phyloP scores from a whole-genome alignment of 2,329 filamentous ascomycete genomes.

The Parafenestella ontariensis region DNA sequence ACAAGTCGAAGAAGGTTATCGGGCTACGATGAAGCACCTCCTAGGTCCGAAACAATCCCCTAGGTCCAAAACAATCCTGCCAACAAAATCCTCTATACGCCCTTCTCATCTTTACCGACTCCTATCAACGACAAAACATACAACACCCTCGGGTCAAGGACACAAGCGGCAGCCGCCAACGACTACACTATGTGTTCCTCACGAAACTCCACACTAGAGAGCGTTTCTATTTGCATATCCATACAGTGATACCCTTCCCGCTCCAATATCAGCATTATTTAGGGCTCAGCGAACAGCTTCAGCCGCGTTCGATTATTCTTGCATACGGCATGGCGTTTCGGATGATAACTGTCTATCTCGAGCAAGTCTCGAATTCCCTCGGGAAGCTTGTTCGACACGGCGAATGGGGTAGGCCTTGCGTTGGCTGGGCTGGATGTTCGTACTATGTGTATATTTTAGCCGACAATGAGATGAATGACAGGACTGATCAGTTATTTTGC shows the following conservation, averaged over 20 bases:
- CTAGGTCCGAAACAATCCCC: not conserved
- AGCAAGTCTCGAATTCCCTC: conserved; percentile 4
- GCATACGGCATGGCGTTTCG: conserved; percentile 31
- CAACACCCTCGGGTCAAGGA: not conserved
- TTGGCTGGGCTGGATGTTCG: conserved; percentile 2
- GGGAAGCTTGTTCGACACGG: conserved; percentile 1
- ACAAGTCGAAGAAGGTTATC: conserved; percentile 49
- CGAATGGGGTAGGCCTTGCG: not conserved
- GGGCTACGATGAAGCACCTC: conserved; percentile 38
- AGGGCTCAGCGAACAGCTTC: conserved; percentile 6
- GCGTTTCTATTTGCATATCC: conserved; percentile 35
- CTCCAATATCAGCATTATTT: conserved; percentile 10
- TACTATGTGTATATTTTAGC: conserved; percentile 7
- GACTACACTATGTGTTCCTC: not conserved
- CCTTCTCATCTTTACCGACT: not conserved
- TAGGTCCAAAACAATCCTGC: not conserved
- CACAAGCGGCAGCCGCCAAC: not conserved
- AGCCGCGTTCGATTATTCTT: conserved; percentile 13
- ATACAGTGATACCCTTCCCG: conserved; percentile 39
- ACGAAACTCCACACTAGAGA: conserved; percentile 6
- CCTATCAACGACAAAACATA: not conserved
- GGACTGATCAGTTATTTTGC: not conserved
- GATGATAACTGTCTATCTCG: not conserved
- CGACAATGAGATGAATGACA: conserved; percentile 1
- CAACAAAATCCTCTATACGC: not conserved